A percentile compares a stretch with the other conserved stretches of the same genome.
These are phyloP conservation scores for Phalaenopsis aphrodite DNA, from an alignment of 106 monocot species.

Conservation along the genomic window DNA sequence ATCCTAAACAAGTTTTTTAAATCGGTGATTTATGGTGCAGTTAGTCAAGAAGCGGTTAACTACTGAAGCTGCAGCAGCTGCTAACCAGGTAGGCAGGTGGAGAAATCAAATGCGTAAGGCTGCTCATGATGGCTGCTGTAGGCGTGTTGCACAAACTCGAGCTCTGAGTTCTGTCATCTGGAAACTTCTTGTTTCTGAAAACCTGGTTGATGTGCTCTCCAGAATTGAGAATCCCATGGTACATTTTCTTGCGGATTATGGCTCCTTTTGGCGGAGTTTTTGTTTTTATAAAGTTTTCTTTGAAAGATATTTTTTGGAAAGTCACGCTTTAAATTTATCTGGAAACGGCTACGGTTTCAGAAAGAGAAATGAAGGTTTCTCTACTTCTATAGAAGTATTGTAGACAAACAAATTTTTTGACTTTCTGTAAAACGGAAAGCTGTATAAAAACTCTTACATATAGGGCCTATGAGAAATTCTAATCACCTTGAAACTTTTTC, in stretches of 20 bases:
- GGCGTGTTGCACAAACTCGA: slow-evolving; percentile 73
- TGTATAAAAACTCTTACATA: too few relatives aligned
- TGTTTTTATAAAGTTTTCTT: too few relatives aligned
- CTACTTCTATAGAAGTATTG: too few relatives aligned
- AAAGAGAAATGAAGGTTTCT: too few relatives aligned
- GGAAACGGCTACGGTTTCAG: too few relatives aligned
- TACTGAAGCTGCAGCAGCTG: slow-evolving; percentile 59
- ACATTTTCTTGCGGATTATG: slow-evolving; percentile 9
- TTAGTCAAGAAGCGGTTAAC: slow-evolving; percentile 70
- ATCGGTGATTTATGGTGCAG: slow-evolving; percentile 19
- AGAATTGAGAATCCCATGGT: slow-evolving; percentile 85
- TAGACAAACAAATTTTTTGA: too few relatives aligned
- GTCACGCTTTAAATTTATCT: too few relatives aligned
- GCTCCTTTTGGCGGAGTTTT: too few relatives aligned
- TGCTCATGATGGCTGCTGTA: slow-evolving; percentile 95
- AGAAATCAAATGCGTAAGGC: slow-evolving; percentile 90
- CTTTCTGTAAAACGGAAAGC: too few relatives aligned
- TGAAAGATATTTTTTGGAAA: too few relatives aligned
- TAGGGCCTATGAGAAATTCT: neutral
- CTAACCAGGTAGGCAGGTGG: slow-evolving; percentile 79
- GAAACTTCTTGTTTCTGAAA: slow-evolving; percentile 69
- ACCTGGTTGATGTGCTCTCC: slow-evolving; percentile 44
- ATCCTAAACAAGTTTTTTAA: neutral
- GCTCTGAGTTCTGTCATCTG: slow-evolving; percentile 63
- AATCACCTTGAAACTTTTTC: neutral